Base-by-base conservation (phyloP, 2,329 filamentous ascomycete species). In the Onygenales sp. region DNA sequence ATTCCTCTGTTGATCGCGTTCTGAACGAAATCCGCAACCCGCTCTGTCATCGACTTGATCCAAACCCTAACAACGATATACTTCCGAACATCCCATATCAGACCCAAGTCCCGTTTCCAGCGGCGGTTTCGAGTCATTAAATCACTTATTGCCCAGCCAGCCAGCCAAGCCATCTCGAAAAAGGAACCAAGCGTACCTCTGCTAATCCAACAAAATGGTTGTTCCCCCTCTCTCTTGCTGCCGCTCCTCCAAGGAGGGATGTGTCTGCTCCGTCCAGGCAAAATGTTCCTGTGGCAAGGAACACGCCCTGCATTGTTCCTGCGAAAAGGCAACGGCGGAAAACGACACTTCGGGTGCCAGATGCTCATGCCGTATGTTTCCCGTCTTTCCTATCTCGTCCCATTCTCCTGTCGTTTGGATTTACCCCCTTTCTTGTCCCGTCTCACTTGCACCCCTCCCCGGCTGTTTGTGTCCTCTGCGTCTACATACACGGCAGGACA, bases 241-340 rank as follows among this genome's bases (percentile, higher is more conserved):
- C 70, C 78, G 78, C 68, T 77, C 77, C 61, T 74, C 77, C 62
- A 63, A 74, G 58, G 74, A 73, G 62, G 70, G 74, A 63, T 84
- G 81, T 62, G 76, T 78, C 60, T 82, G 79, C 62, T 77, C 78
- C 40, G 71, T 75, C 52, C 78, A 82, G 62, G 79, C 81, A 57
- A 82, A 72, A 56, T 95, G 90, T 82, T 94, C 88, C 13, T 97
- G 92, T 70, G 92, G 92, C 66, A 84, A 95, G 77, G 81, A 93
- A 68, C 82, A 84, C 3, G 92, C 92, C 49, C 82, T 95, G 48
- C 79, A 91, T 69, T 97, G 92, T 81, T 86, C 77, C 57, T 96
- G 92, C 75, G 82, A 82, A 63, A 91, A 88, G 71, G 80, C 90
- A 3, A 59, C 78, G 3, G 72, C 76, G 13, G 91, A 96, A 78